A percentile compares a stretch with the other conserved stretches of the same genome.
Conservation (phyloP, 805 yeast genomes). For the Danielia oregonensis region DNA sequence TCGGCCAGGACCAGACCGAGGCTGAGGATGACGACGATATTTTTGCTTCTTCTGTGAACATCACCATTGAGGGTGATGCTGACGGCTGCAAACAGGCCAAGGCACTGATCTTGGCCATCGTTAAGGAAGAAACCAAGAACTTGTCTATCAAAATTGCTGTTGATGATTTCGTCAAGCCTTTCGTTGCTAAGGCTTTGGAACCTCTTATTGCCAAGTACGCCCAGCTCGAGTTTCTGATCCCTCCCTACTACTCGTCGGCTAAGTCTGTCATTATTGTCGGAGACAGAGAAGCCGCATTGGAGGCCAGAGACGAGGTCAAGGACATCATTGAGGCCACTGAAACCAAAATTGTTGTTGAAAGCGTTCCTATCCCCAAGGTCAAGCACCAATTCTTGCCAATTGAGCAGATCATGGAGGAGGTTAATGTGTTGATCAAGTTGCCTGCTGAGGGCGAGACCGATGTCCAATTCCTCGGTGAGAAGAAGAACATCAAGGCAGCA, state of each 20-base stretch:
- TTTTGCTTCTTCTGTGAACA: constrained; percentile 55
- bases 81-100: constrained; percentile 80
- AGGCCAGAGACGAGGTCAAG: constrained; percentile 51
- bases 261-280: constrained; percentile 57
- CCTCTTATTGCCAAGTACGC: constrained; percentile 19
- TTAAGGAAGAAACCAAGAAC: constrained; percentile 66
- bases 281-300: constrained; percentile 60
- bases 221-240: constrained; percentile 30
- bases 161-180: constrained; percentile 30
- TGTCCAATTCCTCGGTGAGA: constrained; percentile 64
- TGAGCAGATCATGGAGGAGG: constrained; percentile 47
- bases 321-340: constrained; percentile 42
- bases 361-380: constrained; percentile 59
- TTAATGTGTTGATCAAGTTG: constrained; percentile 53
- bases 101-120: constrained; percentile 63
- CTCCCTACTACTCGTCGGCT: constrained; percentile 34
- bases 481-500: constrained; percentile 55
- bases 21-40: constrained; percentile 53
- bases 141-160: constrained; percentile 50
- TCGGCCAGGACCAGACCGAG: constrained; percentile 42
- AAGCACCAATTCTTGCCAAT: constrained; percentile 69
- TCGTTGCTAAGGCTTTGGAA: constrained; percentile 23
- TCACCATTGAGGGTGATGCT: constrained; percentile 75
- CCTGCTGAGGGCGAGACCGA: constrained; percentile 48
- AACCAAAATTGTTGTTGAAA: constrained; percentile 46